Conservation (phyloP, 2,329 filamentous ascomycete species). For the Talaromyces amestolkiae region DNA sequence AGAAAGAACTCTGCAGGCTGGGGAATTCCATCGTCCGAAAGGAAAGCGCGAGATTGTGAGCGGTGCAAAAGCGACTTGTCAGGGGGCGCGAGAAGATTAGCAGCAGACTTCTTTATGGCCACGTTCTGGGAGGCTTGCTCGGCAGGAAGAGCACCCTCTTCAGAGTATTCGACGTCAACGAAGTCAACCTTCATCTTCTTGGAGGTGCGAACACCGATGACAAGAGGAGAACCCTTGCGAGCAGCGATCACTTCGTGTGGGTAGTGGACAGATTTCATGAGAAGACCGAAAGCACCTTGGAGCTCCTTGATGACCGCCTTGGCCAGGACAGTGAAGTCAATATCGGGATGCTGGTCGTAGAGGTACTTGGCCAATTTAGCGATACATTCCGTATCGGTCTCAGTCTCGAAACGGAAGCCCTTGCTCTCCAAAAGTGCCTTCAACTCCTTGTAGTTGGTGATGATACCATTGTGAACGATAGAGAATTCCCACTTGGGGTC, state of each 20-base stretch:
- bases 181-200: slow-evolving; percentile 99
- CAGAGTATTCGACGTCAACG: slow-evolving; percentile 95
- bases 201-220: slow-evolving; percentile 93
- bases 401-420: slow-evolving; percentile 98
- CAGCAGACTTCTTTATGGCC: slow-evolving; percentile 84
- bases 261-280: slow-evolving; percentile 98
- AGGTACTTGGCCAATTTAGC: slow-evolving; percentile 98
- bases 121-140: slow-evolving; percentile 96
- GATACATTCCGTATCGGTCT: slow-evolving; percentile 99
- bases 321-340: slow-evolving; percentile 93
- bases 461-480: slow-evolving; percentile 99
- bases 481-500: slow-evolving; percentile 95
- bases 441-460: slow-evolving; percentile 99
- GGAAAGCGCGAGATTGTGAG: slow-evolving; percentile 96
- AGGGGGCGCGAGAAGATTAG: slow-evolving; percentile 74
- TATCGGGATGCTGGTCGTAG: slow-evolving; percentile 87
- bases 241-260: slow-evolving; percentile 97
- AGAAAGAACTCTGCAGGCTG: slow-evolving; percentile 99
- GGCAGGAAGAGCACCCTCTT: slow-evolving; percentile 82
- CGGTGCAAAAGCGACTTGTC: slow-evolving; percentile 98
- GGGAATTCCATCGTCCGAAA: slow-evolving; percentile 95
- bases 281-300: slow-evolving; percentile 92
- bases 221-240: slow-evolving; percentile 95
- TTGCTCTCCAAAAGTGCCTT: slow-evolving; percentile 89
- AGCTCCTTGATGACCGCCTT: slow-evolving; percentile 99